Evolutionary conservation across 148 eudicot species (phyloP).

Genomic region (Oxyria digyna): DNA sequence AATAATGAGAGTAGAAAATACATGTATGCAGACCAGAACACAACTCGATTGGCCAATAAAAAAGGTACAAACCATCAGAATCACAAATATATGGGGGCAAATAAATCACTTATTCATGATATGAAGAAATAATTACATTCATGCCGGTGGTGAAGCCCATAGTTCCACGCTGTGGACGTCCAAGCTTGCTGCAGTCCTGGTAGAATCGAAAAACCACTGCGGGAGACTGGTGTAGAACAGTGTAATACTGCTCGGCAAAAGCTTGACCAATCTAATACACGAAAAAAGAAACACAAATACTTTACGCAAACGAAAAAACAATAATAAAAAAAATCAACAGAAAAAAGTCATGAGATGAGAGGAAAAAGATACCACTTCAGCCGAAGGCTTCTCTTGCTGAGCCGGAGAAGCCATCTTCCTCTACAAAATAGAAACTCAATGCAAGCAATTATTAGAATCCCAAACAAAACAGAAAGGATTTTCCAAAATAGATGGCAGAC

Average conservation of each 20-base stretch:
- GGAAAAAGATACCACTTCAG: neutral
- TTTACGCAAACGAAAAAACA: neutral
- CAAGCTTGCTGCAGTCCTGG: conserved; percentile 59
- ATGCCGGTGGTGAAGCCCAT: conserved; percentile 57
- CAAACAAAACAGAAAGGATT: neutral
- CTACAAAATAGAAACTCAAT: neutral
- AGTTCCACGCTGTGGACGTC: conserved; percentile 44
- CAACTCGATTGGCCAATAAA: neutral
- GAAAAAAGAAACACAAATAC: neutral
- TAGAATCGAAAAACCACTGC: conserved; percentile 55
- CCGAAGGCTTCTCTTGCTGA: conserved; percentile 4
- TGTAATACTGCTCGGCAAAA: conserved; percentile 67
- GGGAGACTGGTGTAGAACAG: conserved; percentile 62
- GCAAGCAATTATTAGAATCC: neutral
- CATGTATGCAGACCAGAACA: neutral
- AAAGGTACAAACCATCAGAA: neutral
- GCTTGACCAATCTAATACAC: conserved; percentile 62
- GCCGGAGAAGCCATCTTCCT: neutral
- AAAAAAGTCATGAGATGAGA: neutral
- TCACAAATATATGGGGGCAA: too few species aligned
- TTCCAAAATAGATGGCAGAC: neutral
- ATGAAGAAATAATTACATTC: conserved; percentile 53
- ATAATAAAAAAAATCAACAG: neutral
- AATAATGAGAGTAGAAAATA: neutral
- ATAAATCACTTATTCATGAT: too few species aligned